Evolutionary conservation across 805 yeast species (phyloP).

Genomic region (Priceomyces haplophilus): DNA sequence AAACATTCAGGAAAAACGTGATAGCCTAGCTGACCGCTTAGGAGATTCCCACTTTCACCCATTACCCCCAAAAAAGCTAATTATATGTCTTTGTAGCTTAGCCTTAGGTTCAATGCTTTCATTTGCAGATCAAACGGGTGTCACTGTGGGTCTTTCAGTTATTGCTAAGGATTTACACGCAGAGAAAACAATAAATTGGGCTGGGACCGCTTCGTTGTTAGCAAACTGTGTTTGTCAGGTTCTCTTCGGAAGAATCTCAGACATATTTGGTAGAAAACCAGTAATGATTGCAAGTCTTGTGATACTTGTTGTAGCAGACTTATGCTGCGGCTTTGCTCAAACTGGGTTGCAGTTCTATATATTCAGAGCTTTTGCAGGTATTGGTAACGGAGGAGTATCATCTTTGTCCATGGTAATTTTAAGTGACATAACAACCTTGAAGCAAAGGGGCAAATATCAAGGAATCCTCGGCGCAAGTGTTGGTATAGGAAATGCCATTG

Average conservation of each 20-base stretch:
- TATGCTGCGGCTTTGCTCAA: slow-evolving; percentile 51
- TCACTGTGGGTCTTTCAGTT: slow-evolving; percentile 46
- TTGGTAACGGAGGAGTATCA: slow-evolving; percentile 54
- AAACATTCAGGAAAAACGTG: not conserved
- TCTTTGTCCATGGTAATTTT: slow-evolving; percentile 51
- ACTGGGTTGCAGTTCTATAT: slow-evolving; percentile 48
- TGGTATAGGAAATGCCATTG: slow-evolving; percentile 52
- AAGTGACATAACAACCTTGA: slow-evolving; percentile 52
- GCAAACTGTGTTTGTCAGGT: slow-evolving; percentile 53
- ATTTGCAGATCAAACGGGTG: slow-evolving; percentile 50
- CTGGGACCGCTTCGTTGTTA: slow-evolving; percentile 51
- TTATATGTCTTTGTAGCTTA: slow-evolving; percentile 36
- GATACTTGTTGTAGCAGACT: slow-evolving; percentile 41
- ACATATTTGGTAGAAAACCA: slow-evolving; percentile 51
- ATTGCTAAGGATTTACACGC: slow-evolving; percentile 49
- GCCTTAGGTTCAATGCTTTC: slow-evolving; percentile 40
- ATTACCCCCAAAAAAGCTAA: slow-evolving; percentile 34
- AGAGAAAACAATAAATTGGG: slow-evolving; percentile 53
- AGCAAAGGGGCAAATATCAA: slow-evolving; percentile 55
- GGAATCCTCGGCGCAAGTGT: slow-evolving; percentile 52
- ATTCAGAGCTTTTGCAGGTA: slow-evolving; percentile 54
- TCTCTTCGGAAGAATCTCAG: slow-evolving; percentile 52
- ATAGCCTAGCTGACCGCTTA: slow-evolving; percentile 8
- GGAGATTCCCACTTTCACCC: slow-evolving; percentile 44
- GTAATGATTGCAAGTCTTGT: slow-evolving; percentile 39